Conservation (phyloP, 495 filamentous ascomycete genomes). For the Lasiosphaeris hirsuta region DNA sequence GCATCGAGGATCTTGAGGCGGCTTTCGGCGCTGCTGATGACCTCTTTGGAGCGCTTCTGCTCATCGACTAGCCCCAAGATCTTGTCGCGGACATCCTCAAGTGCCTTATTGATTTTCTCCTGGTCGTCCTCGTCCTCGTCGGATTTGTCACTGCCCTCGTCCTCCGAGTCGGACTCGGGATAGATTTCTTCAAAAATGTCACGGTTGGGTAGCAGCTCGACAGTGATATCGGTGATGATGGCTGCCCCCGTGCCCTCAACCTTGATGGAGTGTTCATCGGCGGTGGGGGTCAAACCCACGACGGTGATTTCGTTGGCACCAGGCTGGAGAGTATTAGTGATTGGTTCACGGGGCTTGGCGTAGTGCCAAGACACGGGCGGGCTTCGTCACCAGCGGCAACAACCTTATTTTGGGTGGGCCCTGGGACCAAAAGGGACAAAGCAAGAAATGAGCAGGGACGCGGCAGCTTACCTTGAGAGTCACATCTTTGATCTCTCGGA, state of each 20-base stretch:
- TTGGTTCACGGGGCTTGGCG: background rate
- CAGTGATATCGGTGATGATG: constrained; percentile 63
- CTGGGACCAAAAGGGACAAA: too few species aligned
- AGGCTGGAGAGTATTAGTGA: constrained; percentile 36
- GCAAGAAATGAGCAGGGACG: background rate
- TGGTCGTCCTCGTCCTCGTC: constrained; percentile 34
- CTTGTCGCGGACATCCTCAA: constrained; percentile 26
- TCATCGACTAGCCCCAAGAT: constrained; percentile 26
- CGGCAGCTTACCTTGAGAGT: constrained; percentile 46
- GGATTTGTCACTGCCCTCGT: constrained; percentile 31
- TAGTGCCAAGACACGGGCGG: too few species aligned
- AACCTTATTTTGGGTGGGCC: too few species aligned
- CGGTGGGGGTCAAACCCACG: constrained; percentile 59
- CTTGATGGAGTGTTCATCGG: constrained; percentile 66
- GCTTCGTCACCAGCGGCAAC: too few species aligned
- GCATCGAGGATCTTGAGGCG: constrained; percentile 45
- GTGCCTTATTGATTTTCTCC: constrained; percentile 22
- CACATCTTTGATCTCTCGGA: constrained; percentile 61
- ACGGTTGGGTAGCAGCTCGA: constrained; percentile 58
- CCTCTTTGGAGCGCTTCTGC: constrained; percentile 28
- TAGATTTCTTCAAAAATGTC: constrained; percentile 58
- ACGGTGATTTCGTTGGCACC: constrained; percentile 64
- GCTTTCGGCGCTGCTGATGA: constrained; percentile 34
- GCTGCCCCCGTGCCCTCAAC: constrained; percentile 63
- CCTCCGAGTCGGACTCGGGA: constrained; percentile 44